Conservation (phyloP, 352 stramenopile species). For the Pythium aquatile region DNA sequence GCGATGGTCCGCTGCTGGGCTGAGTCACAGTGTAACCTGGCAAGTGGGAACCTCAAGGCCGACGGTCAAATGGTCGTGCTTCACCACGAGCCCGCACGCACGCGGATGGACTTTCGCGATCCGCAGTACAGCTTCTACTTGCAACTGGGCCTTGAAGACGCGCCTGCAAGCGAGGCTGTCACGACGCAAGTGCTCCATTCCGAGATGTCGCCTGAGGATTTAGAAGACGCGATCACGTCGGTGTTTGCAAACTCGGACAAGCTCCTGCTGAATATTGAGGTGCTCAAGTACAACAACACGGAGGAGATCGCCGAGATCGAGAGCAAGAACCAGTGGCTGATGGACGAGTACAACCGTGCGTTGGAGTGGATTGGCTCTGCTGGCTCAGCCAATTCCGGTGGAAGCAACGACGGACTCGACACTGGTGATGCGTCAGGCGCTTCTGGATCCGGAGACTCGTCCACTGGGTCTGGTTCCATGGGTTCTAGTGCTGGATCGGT, state of each 20-base stretch:
- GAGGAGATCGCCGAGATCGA: not conserved
- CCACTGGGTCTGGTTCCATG: too few species aligned
- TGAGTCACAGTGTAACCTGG: slow-evolving; percentile 27
- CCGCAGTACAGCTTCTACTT: slow-evolving; percentile 1
- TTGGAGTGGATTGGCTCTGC: not conserved
- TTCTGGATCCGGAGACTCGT: not conserved
- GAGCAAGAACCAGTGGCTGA: not conserved
- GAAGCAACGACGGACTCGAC: not conserved
- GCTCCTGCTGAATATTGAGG: slow-evolving; percentile 6
- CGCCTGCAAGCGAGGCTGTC: slow-evolving; percentile 5
- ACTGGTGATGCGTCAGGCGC: not conserved
- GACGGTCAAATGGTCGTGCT: not conserved
- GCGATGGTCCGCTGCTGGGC: slow-evolving; percentile 13
- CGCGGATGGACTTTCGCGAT: not conserved
- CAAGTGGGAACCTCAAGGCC: not conserved
- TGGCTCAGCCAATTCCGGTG: not conserved
- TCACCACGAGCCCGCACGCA: not conserved
- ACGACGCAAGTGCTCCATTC: not conserved
- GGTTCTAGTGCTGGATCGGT: not conserved
- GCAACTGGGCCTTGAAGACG: slow-evolving; percentile 25
- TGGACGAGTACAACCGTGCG: not conserved
- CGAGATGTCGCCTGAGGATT: not conserved
- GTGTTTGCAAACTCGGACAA: slow-evolving; percentile 9
- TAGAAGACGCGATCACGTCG: not conserved
- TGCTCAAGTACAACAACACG: not conserved